Conservation (phyloP, 2,329 filamentous ascomycete species). For the Zalaria sp. region DNA sequence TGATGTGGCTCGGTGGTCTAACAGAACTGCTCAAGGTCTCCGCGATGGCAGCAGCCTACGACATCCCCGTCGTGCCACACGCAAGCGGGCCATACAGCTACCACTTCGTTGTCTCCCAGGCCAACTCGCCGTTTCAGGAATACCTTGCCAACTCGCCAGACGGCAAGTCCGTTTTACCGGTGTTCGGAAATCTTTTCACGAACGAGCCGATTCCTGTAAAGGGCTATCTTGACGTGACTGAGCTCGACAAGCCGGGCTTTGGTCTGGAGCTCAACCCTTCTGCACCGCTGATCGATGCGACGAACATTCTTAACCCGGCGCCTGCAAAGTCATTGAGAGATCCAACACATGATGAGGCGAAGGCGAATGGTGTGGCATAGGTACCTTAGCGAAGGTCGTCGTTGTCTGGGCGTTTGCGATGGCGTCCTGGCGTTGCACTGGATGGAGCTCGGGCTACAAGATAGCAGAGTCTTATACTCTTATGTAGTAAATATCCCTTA, state of each 20-base stretch:
- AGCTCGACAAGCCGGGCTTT: conserved; percentile 81
- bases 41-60: conserved; percentile 81
- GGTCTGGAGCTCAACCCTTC: conserved; percentile 75
- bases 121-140: conserved; percentile 89
- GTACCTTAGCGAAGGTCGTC: neutral
- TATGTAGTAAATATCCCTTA: too few relatives aligned
- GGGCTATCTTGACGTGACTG: conserved; percentile 60
- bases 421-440: neutral
- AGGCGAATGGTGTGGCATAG: conserved; percentile 1
- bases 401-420: neutral
- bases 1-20: conserved; percentile 93
- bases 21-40: conserved; percentile 84
- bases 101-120: conserved; percentile 87
- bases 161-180: conserved; percentile 75
- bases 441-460: too few relatives aligned
- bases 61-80: conserved; percentile 90
- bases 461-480: too few relatives aligned
- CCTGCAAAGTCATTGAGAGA: conserved; percentile 28
- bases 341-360: conserved; percentile 9
- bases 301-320: conserved; percentile 55
- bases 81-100: conserved; percentile 90
- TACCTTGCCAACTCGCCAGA: conserved; percentile 89
- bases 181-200: conserved; percentile 81
- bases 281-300: conserved; percentile 64
- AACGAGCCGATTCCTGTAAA: conserved; percentile 81